phyloP scores from a whole-genome alignment of 441 rosid genomes.

The Adansonia rubrostipa region DNA sequence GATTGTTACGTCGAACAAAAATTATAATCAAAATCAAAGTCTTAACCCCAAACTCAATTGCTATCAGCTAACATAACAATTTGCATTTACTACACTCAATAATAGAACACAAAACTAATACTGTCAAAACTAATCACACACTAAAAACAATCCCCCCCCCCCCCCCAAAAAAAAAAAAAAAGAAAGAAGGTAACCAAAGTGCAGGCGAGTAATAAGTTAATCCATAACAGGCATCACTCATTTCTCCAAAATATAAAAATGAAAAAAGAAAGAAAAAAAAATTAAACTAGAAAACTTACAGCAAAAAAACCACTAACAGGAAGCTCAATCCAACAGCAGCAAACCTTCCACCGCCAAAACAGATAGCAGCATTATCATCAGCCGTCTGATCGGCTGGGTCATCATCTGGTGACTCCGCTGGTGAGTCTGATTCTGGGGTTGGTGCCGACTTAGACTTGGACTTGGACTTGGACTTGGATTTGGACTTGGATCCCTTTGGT shows the following conservation, averaged over 20 bases:
- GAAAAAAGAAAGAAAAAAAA: background rate
- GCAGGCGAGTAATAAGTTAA: slow-evolving; percentile 27
- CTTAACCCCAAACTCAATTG: background rate
- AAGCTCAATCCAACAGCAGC: slow-evolving; percentile 51
- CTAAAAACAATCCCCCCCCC: background rate
- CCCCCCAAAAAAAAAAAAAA: background rate
- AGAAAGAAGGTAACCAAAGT: slow-evolving; percentile 25
- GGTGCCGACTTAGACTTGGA: slow-evolving; percentile 38
- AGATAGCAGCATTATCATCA: slow-evolving; percentile 54
- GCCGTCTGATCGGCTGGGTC: slow-evolving; percentile 55
- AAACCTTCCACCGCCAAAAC: slow-evolving; percentile 42
- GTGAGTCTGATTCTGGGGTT: slow-evolving; percentile 52
- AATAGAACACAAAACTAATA: background rate
- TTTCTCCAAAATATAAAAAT: slow-evolving; percentile 34
- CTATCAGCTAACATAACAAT: slow-evolving; percentile 3
- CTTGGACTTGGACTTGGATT: slow-evolving; percentile 16
- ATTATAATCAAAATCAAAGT: background rate
- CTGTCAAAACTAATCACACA: slow-evolving; percentile 20
- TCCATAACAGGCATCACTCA: slow-evolving; percentile 31
- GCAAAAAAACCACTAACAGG: slow-evolving; percentile 51
- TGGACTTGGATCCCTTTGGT: slow-evolving; percentile 54
- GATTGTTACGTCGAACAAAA: background rate
- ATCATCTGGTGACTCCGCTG: slow-evolving; percentile 70
- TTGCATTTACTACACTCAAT: background rate
- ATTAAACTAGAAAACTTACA: slow-evolving; percentile 40